phyloP scores from a whole-genome alignment of 1,139 yeast species.

The Tardiomyces digboiensis region DNA sequence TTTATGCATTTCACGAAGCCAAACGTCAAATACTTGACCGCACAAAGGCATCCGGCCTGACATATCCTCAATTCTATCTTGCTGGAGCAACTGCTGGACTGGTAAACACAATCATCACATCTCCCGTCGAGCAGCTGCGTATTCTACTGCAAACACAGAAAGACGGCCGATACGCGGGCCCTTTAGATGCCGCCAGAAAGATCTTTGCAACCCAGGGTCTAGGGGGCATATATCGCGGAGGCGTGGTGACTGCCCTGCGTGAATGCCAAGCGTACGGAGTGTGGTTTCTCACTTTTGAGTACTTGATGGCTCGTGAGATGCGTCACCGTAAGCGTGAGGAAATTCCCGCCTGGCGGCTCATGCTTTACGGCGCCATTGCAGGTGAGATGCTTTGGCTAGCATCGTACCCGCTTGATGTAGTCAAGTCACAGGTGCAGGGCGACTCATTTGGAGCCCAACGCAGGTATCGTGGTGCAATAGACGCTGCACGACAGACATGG shows the following conservation, averaged over 20 bases:
- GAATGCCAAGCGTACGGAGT: constrained; percentile 79
- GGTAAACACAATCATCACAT: constrained; percentile 59
- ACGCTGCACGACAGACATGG: constrained; percentile 41
- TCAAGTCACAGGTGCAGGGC: constrained; percentile 62
- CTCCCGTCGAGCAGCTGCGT: constrained; percentile 71
- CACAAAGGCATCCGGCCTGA: constrained; percentile 26
- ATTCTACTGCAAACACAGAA: constrained; percentile 57
- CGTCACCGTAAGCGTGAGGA: constrained; percentile 36
- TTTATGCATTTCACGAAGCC: constrained; percentile 72
- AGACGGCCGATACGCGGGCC: constrained; percentile 33
- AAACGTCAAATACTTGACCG: constrained; percentile 41
- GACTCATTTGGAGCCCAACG: constrained; percentile 44
- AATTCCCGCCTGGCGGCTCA: constrained; percentile 51
- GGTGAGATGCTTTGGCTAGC: constrained; percentile 67
- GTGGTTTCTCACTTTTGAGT: constrained; percentile 71
- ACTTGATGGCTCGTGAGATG: constrained; percentile 31
- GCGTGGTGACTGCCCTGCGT: constrained; percentile 47
- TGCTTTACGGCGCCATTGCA: constrained; percentile 57
- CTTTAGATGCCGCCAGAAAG: constrained; percentile 37
- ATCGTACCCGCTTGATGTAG: constrained; percentile 63
- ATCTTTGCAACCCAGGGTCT: constrained; percentile 42
- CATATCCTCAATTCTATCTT: constrained; percentile 51
- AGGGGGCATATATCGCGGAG: constrained; percentile 55
- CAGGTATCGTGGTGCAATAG: constrained; percentile 37
- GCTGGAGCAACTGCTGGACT: constrained; percentile 78